phyloP scores from a whole-genome alignment of 148 eudicot genomes.

The Tetragonia tetragonoides region DNA sequence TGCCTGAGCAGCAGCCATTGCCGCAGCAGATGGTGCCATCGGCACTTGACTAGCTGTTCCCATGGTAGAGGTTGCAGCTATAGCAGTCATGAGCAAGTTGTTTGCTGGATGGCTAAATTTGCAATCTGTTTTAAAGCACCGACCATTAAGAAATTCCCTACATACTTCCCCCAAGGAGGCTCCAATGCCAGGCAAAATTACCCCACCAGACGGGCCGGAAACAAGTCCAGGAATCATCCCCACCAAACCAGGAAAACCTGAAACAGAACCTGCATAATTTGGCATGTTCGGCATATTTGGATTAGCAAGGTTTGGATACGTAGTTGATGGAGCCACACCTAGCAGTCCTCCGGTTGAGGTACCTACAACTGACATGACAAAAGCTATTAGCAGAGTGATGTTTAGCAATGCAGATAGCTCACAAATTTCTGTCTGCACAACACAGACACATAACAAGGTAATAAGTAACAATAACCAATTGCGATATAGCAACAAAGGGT shows the following conservation, averaged over 20 bases:
- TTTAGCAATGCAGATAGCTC: not conserved
- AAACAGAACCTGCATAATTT: constrained; percentile 94
- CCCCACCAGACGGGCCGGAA: constrained; percentile 90
- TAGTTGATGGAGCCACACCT: constrained; percentile 65
- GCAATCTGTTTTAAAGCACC: constrained; percentile 78
- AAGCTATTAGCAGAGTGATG: constrained; percentile 3
- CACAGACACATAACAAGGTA: not conserved
- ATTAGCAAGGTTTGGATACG: constrained; percentile 75
- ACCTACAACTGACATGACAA: constrained; percentile 38
- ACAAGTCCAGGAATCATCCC: constrained; percentile 92
- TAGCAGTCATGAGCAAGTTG: constrained; percentile 71
- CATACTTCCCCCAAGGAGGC: constrained; percentile 92
- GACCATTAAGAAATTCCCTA: constrained; percentile 77
- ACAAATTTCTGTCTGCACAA: not conserved
- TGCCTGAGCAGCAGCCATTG: constrained; percentile 99
- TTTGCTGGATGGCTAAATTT: constrained; percentile 90
- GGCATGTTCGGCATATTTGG: constrained; percentile 99
- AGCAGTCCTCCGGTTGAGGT: constrained; percentile 76
- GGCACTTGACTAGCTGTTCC: constrained; percentile 91
- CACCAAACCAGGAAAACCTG: constrained; percentile 88
- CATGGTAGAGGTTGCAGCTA: constrained; percentile 81
- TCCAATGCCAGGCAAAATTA: constrained; percentile 87
- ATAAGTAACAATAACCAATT: not conserved
- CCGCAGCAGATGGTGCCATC: constrained; percentile 99
- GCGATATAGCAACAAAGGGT: not conserved